Conservation (phyloP, 441 rosid species). For the Pelargonium australe region DNA sequence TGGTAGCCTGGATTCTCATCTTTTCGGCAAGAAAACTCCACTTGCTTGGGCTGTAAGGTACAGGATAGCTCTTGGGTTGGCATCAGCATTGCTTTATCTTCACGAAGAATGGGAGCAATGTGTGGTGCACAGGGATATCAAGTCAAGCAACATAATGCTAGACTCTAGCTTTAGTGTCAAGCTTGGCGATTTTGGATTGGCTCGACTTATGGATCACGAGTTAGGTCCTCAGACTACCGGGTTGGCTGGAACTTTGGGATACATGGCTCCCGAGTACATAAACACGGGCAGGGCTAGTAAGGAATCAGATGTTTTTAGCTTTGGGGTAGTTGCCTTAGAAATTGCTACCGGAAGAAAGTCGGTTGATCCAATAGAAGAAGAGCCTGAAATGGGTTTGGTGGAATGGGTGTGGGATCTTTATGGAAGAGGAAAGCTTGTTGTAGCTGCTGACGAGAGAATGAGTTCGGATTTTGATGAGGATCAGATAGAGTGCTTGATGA, state of each 20-base stretch:
- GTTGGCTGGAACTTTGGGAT: not conserved
- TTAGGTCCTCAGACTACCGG: conserved; percentile 12
- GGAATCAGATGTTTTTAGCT: not conserved
- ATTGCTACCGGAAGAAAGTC: conserved; percentile 31
- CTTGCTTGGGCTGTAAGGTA: conserved; percentile 27
- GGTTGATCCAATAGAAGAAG: conserved; percentile 10
- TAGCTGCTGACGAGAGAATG: not conserved
- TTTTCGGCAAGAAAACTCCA: conserved; percentile 20
- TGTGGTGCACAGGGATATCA: conserved; percentile 35
- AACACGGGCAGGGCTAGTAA: conserved; percentile 14
- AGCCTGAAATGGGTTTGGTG: conserved; percentile 15
- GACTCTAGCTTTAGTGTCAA: conserved; percentile 33
- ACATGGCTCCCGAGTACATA: not conserved
- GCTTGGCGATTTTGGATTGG: conserved; percentile 36
- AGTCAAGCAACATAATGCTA: conserved; percentile 34
- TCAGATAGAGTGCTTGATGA: conserved; percentile 14
- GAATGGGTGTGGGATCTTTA: conserved; percentile 42
- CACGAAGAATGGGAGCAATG: conserved; percentile 42
- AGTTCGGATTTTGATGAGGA: conserved; percentile 22
- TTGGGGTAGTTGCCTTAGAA: not conserved
- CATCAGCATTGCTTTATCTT: conserved; percentile 29
- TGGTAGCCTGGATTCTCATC: conserved; percentile 38
- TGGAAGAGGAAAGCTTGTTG: conserved; percentile 15
- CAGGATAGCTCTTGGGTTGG: conserved; percentile 23
- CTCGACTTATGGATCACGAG: conserved; percentile 25